phyloP scores from a whole-genome alignment of 208 protist genomes.

The Baffinella frigidus region DNA sequence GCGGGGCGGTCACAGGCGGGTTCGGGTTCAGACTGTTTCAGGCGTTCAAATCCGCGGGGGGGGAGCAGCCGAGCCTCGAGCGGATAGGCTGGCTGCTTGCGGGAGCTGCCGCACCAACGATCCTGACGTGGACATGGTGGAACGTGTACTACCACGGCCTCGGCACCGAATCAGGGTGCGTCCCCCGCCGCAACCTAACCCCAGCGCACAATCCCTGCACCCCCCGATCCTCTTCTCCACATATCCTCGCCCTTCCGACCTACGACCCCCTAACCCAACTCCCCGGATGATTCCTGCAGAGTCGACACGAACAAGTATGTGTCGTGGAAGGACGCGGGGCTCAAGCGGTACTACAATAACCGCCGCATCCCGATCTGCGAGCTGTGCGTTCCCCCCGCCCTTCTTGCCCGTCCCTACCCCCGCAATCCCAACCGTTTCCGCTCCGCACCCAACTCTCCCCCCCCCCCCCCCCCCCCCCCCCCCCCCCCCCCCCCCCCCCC shows the following conservation, averaged over 20 bases:
- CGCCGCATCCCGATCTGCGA: conserved; percentile 64
- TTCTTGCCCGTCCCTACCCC: too few species aligned
- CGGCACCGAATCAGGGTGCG: background rate
- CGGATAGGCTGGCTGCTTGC: background rate
- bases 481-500: too few species aligned
- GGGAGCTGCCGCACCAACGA: background rate
- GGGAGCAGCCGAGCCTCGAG: background rate
- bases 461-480: too few species aligned
- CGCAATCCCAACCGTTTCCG: too few species aligned
- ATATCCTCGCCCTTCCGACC: too few species aligned
- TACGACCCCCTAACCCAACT: too few species aligned
- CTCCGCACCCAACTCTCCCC: too few species aligned
- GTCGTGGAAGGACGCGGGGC: conserved; percentile 27
- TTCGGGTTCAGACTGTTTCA: background rate
- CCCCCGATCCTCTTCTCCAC: too few species aligned
- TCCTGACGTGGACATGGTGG: background rate
- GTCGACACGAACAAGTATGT: conserved; percentile 57
- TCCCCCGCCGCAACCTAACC: too few species aligned
- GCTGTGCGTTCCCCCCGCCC: too few species aligned
- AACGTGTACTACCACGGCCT: background rate
- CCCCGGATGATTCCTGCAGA: too few species aligned
- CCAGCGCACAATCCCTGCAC: too few species aligned
- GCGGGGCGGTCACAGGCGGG: background rate
- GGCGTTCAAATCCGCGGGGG: background rate
- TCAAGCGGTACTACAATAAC: background rate